These are phyloP conservation scores for Agarophyton chilense DNA, from an alignment of 23 red algal genomes.

Conservation along the genomic window DNA sequence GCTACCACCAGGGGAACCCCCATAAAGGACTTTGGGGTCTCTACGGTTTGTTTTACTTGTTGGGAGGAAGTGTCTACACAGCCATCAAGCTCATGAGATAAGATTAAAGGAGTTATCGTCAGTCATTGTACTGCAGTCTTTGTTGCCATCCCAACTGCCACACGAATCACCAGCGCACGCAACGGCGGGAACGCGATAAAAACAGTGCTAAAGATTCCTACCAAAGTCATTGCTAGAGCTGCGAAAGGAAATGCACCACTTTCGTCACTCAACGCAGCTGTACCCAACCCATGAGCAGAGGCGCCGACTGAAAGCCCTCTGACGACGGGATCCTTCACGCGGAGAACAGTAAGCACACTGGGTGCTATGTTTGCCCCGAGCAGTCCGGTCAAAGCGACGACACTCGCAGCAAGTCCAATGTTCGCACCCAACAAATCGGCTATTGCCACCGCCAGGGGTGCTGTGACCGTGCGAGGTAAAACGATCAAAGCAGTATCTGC, in stretches of 20 bases:
- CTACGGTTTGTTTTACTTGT: slow-evolving; percentile 74
- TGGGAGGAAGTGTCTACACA: slow-evolving; percentile 56
- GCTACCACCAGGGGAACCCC: slow-evolving; percentile 78
- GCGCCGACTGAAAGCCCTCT: slow-evolving; percentile 73
- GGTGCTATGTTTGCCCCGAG: slow-evolving; percentile 86
- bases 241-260: slow-evolving; percentile 89
- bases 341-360: slow-evolving; percentile 18
- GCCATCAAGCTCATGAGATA: slow-evolving; percentile 44
- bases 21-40: slow-evolving; percentile 80
- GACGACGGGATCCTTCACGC: slow-evolving; percentile 64
- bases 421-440: slow-evolving; percentile 76
- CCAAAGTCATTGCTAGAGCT: slow-evolving; percentile 91
- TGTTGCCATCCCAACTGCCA: slow-evolving; percentile 51
- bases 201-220: slow-evolving; percentile 82
- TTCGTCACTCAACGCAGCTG: slow-evolving; percentile 88
- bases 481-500: slow-evolving; percentile 60
- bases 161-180: slow-evolving; percentile 58
- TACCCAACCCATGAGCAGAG: slow-evolving; percentile 92
- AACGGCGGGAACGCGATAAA: slow-evolving; percentile 67
- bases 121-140: slow-evolving; percentile 8
- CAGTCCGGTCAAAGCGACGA: slow-evolving; percentile 92
- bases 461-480: slow-evolving; percentile 91
- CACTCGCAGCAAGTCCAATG: slow-evolving; percentile 73
- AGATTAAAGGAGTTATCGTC: background rate
- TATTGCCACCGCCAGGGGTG: slow-evolving; percentile 92